Evolutionary conservation across 371 early-diverging fungal genomes (phyloP), one percentile per base, ranked within the genome.

Genomic region (Syncephalis fuscata): DNA sequence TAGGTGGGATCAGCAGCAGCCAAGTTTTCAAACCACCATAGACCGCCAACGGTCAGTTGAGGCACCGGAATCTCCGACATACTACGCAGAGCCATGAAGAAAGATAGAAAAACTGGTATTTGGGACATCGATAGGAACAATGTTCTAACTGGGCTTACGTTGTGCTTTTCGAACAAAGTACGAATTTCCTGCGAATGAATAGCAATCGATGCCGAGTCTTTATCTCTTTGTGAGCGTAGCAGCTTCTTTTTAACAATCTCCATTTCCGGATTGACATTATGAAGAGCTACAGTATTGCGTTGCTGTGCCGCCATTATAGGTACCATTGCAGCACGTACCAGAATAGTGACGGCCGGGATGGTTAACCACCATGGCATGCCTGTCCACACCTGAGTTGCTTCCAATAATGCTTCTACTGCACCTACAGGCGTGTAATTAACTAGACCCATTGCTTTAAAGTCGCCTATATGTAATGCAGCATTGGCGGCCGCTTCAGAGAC

Each of bases 331-430:
- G 76, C 45, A 50, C 94, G 87, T 8, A 87, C 68, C 4, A 69
- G 47, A 9, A 92, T 39, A 0, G 90, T 91, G 0, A 80, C 64
- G 2, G 62, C 63, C 1, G 73, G 73, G 48, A 96, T 92, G 5
- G 91, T 78, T 0, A 70, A 88, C 84, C 85, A 92, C 96, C 96
- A 95, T 9, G 94, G 92, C 46, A 96, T 53, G 0, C 90, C 92
- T 9, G 79, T 76, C 37, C 68, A 64, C 5, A 92, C 81, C 57
- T 90, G 76, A 36, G 86, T 60, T 19, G 68, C 70, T 61, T 96
- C 96, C 46, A 92, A 52, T 20, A 76, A 53, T 1, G 68, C 67
- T 59, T 93, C 81, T 39, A 81, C 54, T 24, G 70, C 56, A 39
- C 89, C 92, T 1, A 82, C 81, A 20, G 91, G 91, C 3, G 86